Base-by-base conservation (phyloP, 2,329 filamentous ascomycete species). In the Pseudogymnoascus sp. region DNA sequence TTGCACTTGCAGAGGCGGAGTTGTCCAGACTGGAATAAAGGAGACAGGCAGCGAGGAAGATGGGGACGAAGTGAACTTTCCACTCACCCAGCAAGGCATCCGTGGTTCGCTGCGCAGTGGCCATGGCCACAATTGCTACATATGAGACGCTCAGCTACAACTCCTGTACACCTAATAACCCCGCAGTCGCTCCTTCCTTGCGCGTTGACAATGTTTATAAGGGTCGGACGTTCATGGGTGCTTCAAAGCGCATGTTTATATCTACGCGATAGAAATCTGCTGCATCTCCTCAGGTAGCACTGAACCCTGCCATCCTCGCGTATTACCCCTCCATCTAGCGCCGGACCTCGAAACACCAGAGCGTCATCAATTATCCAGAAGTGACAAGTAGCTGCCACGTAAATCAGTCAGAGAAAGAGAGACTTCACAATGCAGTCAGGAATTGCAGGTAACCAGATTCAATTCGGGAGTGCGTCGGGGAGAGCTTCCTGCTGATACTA, bases 381-480 rank as follows among this genome's bases (percentile, higher is more conserved):
- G 37, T 17, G n/a, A 37, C 59, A 19, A 19, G 35, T 38, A 60
- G 38, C 26, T 44, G 35, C 21, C 31, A 60, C 59, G 33, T 44
- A 38, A 60, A 60, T 31, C 59, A 38, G 44, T 60, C 26, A 44
- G 35, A 38, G n/a, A 56, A 56, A 56, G 50, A 21, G n/a, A 56
- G 10, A 56, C 15, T 35, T 60, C 70, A 82, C 69, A 62, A 91
- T 91, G 89, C 88, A 92, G 80, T 91, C 89, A 37, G 88, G 89
- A 76, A 91, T 91, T 70, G 85, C 87, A 76, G 88, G 88, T 88
- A 80, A 50, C 50, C 29, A 33, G 5, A 56, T 33, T 33, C 26
- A 56, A 56, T 56, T 56, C 29, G 11, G 50, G 29, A 17, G 50
- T 15, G 29, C 29, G 17, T 15, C 50, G 7, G 50, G 17, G 29